Base-by-base conservation (phyloP, 116 monocot genomes). In the Posidonia oceanica region DNA sequence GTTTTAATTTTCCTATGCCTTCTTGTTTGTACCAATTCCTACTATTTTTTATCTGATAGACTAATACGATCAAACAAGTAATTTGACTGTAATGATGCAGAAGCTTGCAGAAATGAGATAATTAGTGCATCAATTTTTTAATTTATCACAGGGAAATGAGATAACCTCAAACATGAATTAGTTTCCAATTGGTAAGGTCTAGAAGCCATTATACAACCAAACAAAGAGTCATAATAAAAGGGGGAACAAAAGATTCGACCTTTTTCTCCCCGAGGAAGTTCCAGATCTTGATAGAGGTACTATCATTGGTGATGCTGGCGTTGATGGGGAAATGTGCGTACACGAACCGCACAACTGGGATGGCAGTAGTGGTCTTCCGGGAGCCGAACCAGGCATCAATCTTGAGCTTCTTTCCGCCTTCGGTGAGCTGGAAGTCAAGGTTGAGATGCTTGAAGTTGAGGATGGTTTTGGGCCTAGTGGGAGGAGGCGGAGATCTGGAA, bases 231-330 rank as follows among this genome's bases (percentile, higher is more conserved):
- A 64, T 14, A 13, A 61, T 0, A 61, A 20, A 61, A 61, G 7
- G 0, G 21, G 29, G 62, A 22, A 65, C 39, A 2, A 65, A 17
- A 16, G 16, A 29, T 5, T 42, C 70, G 44, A 88, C 88, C 85
- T 78, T 85, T 62, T 89, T 85, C 78, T 85, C 85, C 3, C 85
- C 85, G 2, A 89, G 81, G 71, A 85, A 89, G 71, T 89, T 89
- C 21, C 89, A 36, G 83, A 85, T 85, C 76, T 85, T 85, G 57
- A 89, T 85, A 55, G 74, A 39, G 23, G 73, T 64, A 74, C 54
- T 83, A 64, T 7, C 40, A 39, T 64, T 70, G 62, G 68, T 69
- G n/a, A n/a, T n/a, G n/a, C n/a, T n/a, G n/a, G n/a, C n/a, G n/a
- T n/a, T n/a, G n/a, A n/a, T n/a, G n/a, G 85, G 85, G 58, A 85